These are phyloP conservation scores for Skeletonema costatum DNA, from an alignment of 108 stramenopile genomes.

Conservation along the genomic window DNA sequence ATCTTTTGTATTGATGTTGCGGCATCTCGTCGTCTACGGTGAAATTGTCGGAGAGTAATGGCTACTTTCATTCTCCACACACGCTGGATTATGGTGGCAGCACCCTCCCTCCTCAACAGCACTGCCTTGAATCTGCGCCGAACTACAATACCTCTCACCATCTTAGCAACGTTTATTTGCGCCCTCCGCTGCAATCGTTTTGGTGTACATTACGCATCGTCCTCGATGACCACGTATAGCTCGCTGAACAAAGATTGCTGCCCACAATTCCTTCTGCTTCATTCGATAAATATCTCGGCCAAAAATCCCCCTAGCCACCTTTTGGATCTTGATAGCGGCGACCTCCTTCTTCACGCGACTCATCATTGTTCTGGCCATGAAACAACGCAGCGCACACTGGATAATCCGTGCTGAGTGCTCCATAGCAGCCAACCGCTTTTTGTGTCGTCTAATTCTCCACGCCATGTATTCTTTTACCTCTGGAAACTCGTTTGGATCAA, in stretches of 20 bases:
- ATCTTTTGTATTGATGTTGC: conserved; percentile 64
- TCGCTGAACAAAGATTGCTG: conserved; percentile 78
- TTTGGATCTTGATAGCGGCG: conserved; percentile 72
- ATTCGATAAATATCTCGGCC: conserved; percentile 59
- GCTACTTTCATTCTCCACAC: conserved; percentile 61
- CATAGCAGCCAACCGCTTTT: conserved; percentile 68
- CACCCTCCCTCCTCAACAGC: conserved; percentile 42
- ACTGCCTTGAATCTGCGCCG: conserved; percentile 47
- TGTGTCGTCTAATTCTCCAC: conserved; percentile 84
- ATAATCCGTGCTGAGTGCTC: conserved; percentile 65
- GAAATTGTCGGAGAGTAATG: conserved; percentile 32
- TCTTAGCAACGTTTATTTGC: conserved; percentile 48
- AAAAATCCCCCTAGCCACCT: conserved; percentile 62
- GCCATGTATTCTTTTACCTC: conserved; percentile 90
- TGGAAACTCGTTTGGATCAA: conserved; percentile 66
- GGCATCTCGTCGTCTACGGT: conserved; percentile 45
- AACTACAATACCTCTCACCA: conserved; percentile 62
- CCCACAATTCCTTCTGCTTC: conserved; percentile 76
- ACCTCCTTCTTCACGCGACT: conserved; percentile 54
- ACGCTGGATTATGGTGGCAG: conserved; percentile 57
- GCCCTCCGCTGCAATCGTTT: conserved; percentile 37
- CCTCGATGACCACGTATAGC: conserved; percentile 69
- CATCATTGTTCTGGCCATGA: conserved; percentile 70
- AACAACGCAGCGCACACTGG: conserved; percentile 65
- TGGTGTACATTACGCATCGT: conserved; percentile 42